Evolutionary conservation across 176 grass and related monocot genomes (phyloP), one percentile per base, ranked within the genome.

Genomic region (Neostapfia colusana): DNA sequence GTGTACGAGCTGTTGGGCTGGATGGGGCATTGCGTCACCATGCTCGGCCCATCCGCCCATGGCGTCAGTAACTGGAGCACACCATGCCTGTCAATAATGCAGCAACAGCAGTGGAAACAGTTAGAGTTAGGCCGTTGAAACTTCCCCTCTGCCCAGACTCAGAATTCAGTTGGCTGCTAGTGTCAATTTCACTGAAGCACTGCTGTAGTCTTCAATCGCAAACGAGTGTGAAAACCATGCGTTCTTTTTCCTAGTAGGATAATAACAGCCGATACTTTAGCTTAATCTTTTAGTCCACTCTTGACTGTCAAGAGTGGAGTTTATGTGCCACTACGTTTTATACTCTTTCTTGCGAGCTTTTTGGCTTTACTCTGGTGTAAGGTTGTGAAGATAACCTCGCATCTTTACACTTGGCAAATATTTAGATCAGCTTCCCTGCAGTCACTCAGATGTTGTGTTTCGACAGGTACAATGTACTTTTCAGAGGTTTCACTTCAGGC

Each of bases 1-100:
- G 81, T 89, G 80, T 77, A 92, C 17, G 79, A 83, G 38, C 28
- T 59, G 71, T 86, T 88, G 0, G 81, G 81, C 74, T 70, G 84
- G 27, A 88, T 88, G 0, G 86, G 85, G 78, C 89, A 91, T 77
- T 91, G 89, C 48, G 89, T 65, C 34, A 91, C 85, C 81, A 84
- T 63, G 39, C 61, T 78, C 53, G 89, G 81, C 0, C 89, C 89
- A 51, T 91, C 89, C 62, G 85, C 89, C 89, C 89, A 91, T 0
- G 85, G 78, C 16, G 78, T 91, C 75, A 46, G 68, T 26, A 78
- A 28, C 81, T 91, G 89, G 26, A 81, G 65, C 13, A 91, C 34
- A 1, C 89, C 89, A 45, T 91, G 89, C 89, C 89, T 91, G 54
- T 70, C 24, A 55, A 77, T 48, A 42, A 44, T 45, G 42, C 21